These are phyloP conservation scores for Clonostachys solani DNA, from an alignment of 2,329 filamentous ascomycete genomes.

Conservation along the genomic window DNA sequence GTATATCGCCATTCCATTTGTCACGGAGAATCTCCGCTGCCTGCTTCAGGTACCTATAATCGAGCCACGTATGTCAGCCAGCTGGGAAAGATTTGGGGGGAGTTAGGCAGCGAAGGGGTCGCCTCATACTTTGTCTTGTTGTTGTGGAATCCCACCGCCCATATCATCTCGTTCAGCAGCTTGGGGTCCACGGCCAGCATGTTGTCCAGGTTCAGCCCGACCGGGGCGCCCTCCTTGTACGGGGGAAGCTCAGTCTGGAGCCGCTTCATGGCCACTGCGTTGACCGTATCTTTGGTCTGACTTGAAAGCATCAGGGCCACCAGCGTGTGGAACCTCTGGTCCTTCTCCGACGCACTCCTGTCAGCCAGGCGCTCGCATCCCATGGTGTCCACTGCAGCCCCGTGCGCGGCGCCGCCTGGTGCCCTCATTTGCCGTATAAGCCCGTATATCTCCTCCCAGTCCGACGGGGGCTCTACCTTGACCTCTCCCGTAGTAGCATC, in stretches of 20 bases:
- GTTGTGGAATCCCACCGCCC: conserved; percentile 88
- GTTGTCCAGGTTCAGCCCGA: conserved; percentile 68
- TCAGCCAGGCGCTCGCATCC: conserved; percentile 78
- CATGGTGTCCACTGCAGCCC: conserved; percentile 96
- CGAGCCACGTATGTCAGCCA: conserved; percentile 2
- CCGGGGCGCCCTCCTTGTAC: conserved; percentile 32
- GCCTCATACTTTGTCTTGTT: conserved; percentile 73
- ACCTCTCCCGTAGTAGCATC: conserved; percentile 32
- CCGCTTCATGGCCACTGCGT: conserved; percentile 74
- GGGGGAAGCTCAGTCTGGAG: conserved; percentile 71
- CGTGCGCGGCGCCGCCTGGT: conserved; percentile 46
- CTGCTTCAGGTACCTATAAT: conserved; percentile 59
- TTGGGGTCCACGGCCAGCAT: conserved; percentile 67
- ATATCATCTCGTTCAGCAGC: conserved; percentile 68
- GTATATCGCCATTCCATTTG: conserved; percentile 71
- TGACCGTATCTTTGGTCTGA: conserved; percentile 92
- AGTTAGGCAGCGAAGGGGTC: neutral
- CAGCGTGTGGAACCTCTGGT: conserved; percentile 79
- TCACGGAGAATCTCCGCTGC: conserved; percentile 71
- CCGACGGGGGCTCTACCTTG: conserved; percentile 57
- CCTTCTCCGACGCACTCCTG: conserved; percentile 38
- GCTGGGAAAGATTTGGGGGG: neutral
- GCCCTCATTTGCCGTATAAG: conserved; percentile 73
- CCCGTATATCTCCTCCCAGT: conserved; percentile 82
- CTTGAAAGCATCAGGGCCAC: conserved; percentile 86